These are phyloP conservation scores for Trametes versicolor DNA, from an alignment of 1,284 basidiomycete genomes.

Conservation along the genomic window DNA sequence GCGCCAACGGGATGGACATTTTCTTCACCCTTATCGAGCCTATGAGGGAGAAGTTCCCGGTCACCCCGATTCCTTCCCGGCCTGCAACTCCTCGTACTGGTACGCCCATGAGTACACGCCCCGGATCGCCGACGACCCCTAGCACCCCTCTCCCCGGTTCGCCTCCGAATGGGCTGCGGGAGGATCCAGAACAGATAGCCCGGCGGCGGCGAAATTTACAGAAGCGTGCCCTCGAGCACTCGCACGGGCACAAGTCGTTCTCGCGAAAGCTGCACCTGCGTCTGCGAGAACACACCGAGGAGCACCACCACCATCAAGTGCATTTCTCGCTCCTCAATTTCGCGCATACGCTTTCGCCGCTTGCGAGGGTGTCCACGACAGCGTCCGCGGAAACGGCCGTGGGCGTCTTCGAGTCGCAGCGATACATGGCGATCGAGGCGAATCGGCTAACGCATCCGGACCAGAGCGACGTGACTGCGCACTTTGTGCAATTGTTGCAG, in stretches of 20 bases:
- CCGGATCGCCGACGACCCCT: conserved; percentile 20
- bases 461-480: conserved; percentile 59
- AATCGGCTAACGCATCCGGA: conserved; percentile 62
- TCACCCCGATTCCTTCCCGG: conserved; percentile 57
- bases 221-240: conserved; percentile 17
- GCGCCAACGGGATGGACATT: conserved; percentile 70
- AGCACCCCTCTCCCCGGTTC: conserved; percentile 16
- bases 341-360: conserved; percentile 37
- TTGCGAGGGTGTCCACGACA: conserved; percentile 27
- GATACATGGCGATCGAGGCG: conserved; percentile 82
- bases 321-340: conserved; percentile 43
- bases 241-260: conserved; percentile 28
- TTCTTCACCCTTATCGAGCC: conserved; percentile 75
- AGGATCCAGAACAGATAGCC: conserved; percentile 20
- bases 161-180: conserved; percentile 13
- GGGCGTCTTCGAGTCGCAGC: conserved; percentile 83
- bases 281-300: conserved; percentile 35
- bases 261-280: conserved; percentile 36
- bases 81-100: conserved; percentile 48
- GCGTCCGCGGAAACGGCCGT: conserved; percentile 64
- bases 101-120: conserved; percentile 25
- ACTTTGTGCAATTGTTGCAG: conserved; percentile 62
- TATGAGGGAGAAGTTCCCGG: conserved; percentile 63
- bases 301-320: conserved; percentile 40
- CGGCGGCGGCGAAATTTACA: conserved; percentile 31